These are phyloP conservation scores for Cercospora berteroae DNA, from an alignment of 2,329 filamentous ascomycete species.

Conservation along the genomic window DNA sequence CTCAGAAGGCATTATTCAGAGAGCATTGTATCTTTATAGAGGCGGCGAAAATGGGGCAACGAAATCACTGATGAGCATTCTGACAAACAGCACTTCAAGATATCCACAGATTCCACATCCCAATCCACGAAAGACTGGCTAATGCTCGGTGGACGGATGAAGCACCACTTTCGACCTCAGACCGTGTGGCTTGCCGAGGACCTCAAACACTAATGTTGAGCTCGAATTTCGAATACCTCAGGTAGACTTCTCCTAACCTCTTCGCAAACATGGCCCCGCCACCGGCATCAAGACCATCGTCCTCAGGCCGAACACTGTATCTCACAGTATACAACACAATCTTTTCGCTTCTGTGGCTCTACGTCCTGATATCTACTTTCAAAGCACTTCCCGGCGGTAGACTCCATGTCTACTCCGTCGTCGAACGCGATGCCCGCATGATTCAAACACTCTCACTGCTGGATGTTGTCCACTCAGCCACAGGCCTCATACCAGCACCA, in stretches of 20 bases:
- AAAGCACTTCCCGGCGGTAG: neutral
- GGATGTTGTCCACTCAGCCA: constrained; percentile 9
- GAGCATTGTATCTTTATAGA: neutral
- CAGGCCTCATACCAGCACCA: constrained; percentile 9
- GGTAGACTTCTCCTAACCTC: too few relatives aligned
- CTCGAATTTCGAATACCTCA: neutral
- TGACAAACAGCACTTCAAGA: neutral
- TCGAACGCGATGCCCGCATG: constrained; percentile 2
- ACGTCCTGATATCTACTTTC: neutral
- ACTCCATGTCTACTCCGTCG: neutral
- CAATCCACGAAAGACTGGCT: neutral
- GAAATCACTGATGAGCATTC: neutral
- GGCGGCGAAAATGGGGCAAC: too few relatives aligned
- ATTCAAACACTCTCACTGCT: constrained; percentile 11
- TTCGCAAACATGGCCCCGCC: neutral
- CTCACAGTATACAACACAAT: constrained; percentile 7
- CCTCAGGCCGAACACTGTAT: neutral
- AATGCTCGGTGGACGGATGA: constrained; percentile 5
- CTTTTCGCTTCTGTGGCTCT: neutral
- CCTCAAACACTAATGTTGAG: neutral
- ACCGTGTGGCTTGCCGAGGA: neutral
- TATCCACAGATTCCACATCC: neutral
- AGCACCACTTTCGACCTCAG: constrained; percentile 6
- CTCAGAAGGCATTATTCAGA: neutral
- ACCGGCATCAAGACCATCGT: neutral